A percentile compares a stretch with the other conserved stretches of the same genome.
Evolutionary conservation across 2,329 filamentous ascomycete genomes (phyloP).

Genomic region (Fusarium devonianum): DNA sequence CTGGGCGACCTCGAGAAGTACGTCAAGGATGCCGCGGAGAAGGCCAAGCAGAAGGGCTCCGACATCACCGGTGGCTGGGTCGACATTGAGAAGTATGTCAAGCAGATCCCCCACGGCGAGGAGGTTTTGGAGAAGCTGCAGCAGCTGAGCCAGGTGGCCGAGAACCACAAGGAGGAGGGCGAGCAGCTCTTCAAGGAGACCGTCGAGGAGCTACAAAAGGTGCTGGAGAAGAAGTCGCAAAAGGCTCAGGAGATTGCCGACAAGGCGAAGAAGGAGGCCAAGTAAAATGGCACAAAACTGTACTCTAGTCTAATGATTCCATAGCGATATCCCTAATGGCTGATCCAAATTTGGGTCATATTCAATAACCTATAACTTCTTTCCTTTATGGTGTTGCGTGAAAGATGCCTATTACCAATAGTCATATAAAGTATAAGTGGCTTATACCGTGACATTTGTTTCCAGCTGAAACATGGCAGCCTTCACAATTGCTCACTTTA

Average conservation of each 20-base stretch:
- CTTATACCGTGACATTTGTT: no score
- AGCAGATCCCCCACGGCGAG: slow-evolving; percentile 68
- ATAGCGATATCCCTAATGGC: slow-evolving; percentile 5
- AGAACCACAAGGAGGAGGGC: slow-evolving; percentile 73
- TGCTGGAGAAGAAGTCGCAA: slow-evolving; percentile 66
- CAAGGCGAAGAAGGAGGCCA: slow-evolving; percentile 58
- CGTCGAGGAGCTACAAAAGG: slow-evolving; percentile 69
- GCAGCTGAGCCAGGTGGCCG: slow-evolving; percentile 68
- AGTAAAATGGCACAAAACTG: slow-evolving; percentile 39
- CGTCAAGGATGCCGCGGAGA: slow-evolving; percentile 43
- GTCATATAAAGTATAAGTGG: no score
- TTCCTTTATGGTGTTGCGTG: no score
- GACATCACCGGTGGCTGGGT: slow-evolving; percentile 50
- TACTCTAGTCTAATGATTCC: slow-evolving; percentile 15
- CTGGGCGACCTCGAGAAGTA: slow-evolving; percentile 53
- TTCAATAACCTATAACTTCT: no score
- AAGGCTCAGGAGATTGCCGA: slow-evolving; percentile 66
- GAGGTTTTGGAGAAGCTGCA: slow-evolving; percentile 72
- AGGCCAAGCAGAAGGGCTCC: slow-evolving; percentile 57
- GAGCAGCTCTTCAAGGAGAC: slow-evolving; percentile 74
- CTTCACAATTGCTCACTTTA: no score
- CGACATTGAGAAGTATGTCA: slow-evolving; percentile 67
- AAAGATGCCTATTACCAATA: no score
- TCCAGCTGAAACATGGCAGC: no score
- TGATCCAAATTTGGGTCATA: no score